Base-by-base conservation (phyloP, 768 basidiomycete species). In the Tricholoma terreum region DNA sequence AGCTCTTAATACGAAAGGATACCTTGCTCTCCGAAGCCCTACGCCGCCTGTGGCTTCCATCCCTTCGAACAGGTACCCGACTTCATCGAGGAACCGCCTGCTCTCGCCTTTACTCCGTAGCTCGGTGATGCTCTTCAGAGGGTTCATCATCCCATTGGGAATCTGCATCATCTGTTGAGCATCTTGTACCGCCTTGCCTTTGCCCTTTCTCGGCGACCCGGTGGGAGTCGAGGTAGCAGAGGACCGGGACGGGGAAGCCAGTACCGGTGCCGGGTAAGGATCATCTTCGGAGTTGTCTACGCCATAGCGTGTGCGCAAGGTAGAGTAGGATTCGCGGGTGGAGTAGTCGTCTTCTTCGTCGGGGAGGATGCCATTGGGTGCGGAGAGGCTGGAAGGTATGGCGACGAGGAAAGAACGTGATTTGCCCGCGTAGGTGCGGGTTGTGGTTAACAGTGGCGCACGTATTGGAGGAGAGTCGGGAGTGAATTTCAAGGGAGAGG, bases 21-120 rank as follows among this genome's bases (percentile, higher is more conserved):
- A 89, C 90, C 89, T 92, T 10, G 86, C 82, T 61, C 89, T 79
- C 50, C 85, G 78, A 22, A 92, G 76, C 2, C 80, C 77, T 46
- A 84, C 63, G 9, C 79, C 76, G 14, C 77, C 80, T 14, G 75
- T 74, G 9, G 69, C 62, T 24, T 84, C 82, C 71, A 93, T 79
- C 0, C 92, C 90, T 69, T 94, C 92, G 59, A 92, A 88, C 4
- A 93, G 71, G 71, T 92, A 94, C 0, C 92, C 92, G 2, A 92
- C 81, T 64, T 92, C 91, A 58, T 94, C 92, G 42, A 92, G 69
- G 65, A 93, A 93, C 14, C 89, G 76, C 59, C 91, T 77, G 54
- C 78, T 85, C 71, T 93, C 90, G 11, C 92, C 92, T 67, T 89
- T 90, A 65, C 82, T 88, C 55, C 90, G 74, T 36, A 93, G 75